Conservation (phyloP, 2,329 filamentous ascomycete genomes). For the Ambrosiella beaveri region DNA sequence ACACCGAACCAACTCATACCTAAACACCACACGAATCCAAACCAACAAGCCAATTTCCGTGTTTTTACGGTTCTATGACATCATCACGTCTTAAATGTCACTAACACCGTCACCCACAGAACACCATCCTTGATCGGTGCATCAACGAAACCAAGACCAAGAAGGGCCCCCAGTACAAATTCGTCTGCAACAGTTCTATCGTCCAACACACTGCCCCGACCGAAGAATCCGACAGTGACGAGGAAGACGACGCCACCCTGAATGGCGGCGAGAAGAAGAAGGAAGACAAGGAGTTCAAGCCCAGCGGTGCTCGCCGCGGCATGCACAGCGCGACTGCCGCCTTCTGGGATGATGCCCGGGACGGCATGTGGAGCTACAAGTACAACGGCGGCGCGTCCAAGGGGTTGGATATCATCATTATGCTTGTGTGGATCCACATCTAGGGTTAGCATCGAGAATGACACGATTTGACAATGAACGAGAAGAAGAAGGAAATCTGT, state of each 20-base stretch:
- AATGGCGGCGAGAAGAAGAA: slow-evolving; percentile 32
- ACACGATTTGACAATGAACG: background rate
- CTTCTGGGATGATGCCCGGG: slow-evolving; percentile 81
- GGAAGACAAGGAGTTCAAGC: slow-evolving; percentile 44
- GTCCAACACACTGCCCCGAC: slow-evolving; percentile 76
- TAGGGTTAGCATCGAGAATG: slow-evolving; percentile 20
- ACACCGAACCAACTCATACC: background rate
- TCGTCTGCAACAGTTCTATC: slow-evolving; percentile 94
- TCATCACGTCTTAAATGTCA: background rate
- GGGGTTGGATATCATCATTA: slow-evolving; percentile 53
- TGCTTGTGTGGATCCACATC: slow-evolving; percentile 63
- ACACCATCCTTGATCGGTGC: slow-evolving; percentile 57
- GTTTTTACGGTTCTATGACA: background rate
- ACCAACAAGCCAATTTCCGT: background rate
- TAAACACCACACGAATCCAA: too few relatives aligned
- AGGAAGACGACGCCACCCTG: slow-evolving; percentile 36
- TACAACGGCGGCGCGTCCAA: slow-evolving; percentile 52
- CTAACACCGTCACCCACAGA: slow-evolving; percentile 28
- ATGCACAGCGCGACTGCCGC: slow-evolving; percentile 78
- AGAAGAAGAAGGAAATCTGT: background rate
- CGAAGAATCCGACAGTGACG: slow-evolving; percentile 34
- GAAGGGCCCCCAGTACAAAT: slow-evolving; percentile 58
- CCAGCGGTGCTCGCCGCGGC: slow-evolving; percentile 67
- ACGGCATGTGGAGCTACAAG: slow-evolving; percentile 82
- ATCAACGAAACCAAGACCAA: slow-evolving; percentile 48